Evolutionary conservation across 2,329 filamentous ascomycete species (phyloP).

Genomic region (Zymoseptoria ardabiliae): DNA sequence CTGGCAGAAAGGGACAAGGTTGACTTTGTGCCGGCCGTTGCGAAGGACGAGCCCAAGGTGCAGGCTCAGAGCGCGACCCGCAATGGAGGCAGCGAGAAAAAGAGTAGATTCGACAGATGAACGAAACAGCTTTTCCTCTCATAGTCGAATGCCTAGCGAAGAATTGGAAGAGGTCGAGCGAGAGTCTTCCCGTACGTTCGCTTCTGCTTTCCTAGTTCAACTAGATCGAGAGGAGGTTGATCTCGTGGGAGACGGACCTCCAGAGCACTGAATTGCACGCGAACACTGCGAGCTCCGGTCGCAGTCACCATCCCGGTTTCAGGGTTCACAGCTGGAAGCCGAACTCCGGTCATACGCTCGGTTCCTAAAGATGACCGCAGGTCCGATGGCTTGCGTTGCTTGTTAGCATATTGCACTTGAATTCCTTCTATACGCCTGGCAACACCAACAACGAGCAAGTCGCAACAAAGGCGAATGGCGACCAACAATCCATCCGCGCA

Average conservation of each 20-base stretch:
- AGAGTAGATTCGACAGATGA: conserved; percentile 11
- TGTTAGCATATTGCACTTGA: background rate
- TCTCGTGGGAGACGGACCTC: too few relatives aligned
- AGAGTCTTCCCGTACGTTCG: background rate
- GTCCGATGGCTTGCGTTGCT: background rate
- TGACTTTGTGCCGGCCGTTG: conserved; percentile 25
- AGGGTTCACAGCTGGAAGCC: too few relatives aligned
- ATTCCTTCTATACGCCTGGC: background rate
- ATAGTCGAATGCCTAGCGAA: background rate
- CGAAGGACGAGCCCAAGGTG: conserved; percentile 2
- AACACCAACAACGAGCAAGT: background rate
- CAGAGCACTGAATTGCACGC: too few relatives aligned
- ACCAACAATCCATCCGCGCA: conserved; percentile 6
- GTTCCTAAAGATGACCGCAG: background rate
- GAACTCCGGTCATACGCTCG: background rate
- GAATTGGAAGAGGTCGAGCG: too few relatives aligned
- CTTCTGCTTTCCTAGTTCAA: background rate
- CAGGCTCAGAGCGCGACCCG: conserved; percentile 5
- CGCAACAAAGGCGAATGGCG: conserved; percentile 1
- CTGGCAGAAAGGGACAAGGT: conserved; percentile 24
- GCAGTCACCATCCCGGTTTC: too few relatives aligned
- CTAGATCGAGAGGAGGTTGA: too few relatives aligned
- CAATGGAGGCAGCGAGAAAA: conserved; percentile 4
- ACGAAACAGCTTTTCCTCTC: background rate
- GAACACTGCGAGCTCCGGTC: too few relatives aligned